Evolutionary conservation across 495 filamentous ascomycete genomes (phyloP).

Genomic region (Aspergillus homomorphus): DNA sequence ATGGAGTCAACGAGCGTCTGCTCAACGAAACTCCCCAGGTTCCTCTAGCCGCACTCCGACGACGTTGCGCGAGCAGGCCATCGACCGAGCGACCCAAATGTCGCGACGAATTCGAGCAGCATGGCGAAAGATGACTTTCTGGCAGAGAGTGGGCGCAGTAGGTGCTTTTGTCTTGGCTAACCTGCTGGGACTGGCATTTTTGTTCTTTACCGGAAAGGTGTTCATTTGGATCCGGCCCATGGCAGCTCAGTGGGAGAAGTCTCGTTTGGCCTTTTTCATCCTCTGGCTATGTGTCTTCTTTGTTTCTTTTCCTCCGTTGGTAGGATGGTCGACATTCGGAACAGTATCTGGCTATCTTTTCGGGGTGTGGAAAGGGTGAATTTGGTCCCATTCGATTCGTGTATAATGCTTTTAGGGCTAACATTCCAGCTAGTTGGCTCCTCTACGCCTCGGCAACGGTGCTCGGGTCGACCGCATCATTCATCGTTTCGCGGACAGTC

Average conservation of each 20-base stretch:
- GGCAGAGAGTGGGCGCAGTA: conserved; percentile 59
- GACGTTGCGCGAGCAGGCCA: conserved; percentile 43
- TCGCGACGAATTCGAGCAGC: conserved; percentile 30
- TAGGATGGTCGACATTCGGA: conserved; percentile 85
- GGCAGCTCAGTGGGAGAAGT: conserved; percentile 68
- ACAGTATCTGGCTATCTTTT: conserved; percentile 91
- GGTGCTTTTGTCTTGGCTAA: conserved; percentile 46
- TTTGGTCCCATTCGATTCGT: neutral
- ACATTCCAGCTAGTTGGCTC: conserved; percentile 57
- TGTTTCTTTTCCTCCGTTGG: conserved; percentile 82
- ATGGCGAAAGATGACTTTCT: conserved; percentile 53
- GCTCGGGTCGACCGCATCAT: conserved; percentile 70
- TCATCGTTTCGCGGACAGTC: conserved; percentile 74
- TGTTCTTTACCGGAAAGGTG: conserved; percentile 73
- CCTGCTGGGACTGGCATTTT: conserved; percentile 59
- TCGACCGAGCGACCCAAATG: conserved; percentile 34
- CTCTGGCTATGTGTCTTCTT: conserved; percentile 75
- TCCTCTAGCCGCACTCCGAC: conserved; percentile 23
- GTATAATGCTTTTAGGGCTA: conserved; percentile 3
- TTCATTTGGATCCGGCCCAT: conserved; percentile 68
- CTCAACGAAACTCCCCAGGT: conserved; percentile 33
- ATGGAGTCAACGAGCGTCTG: conserved; percentile 34
- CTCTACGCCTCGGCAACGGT: conserved; percentile 78
- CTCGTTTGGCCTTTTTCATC: conserved; percentile 69
- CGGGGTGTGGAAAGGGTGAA: conserved; percentile 79